A percentile compares a stretch with the other conserved stretches of the same genome.
Conservation (phyloP, 148 eudicot genomes). For the Amaranthus hypochondriacus region DNA sequence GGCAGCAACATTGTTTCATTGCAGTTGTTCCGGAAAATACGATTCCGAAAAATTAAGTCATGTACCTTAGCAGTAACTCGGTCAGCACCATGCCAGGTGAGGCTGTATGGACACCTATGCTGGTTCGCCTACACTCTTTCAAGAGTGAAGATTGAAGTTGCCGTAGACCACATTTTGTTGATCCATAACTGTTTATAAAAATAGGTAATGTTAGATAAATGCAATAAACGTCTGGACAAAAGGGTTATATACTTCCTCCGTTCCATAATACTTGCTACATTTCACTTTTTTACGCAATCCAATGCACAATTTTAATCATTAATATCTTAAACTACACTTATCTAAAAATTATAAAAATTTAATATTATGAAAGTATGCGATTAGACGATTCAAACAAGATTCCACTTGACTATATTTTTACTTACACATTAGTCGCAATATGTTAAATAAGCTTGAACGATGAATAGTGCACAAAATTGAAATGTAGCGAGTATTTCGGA, state of each 20-base stretch:
- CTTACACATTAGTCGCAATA: too few species aligned
- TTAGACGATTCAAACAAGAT: too few species aligned
- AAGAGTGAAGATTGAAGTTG: slow-evolving; percentile 90
- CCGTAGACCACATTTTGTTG: slow-evolving; percentile 94
- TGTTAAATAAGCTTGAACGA: too few species aligned
- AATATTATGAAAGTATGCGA: too few species aligned
- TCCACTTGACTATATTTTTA: too few species aligned
- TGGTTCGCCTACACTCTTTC: slow-evolving; percentile 64
- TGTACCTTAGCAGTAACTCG: slow-evolving; percentile 81
- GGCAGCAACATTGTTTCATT: background rate
- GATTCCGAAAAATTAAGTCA: background rate
- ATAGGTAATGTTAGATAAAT: slow-evolving; percentile 12
- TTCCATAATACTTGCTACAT: too few species aligned
- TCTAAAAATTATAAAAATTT: too few species aligned
- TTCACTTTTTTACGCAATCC: too few species aligned
- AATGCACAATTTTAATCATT: too few species aligned
- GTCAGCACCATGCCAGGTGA: slow-evolving; percentile 99
- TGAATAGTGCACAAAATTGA: too few species aligned
- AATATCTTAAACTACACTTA: too few species aligned
- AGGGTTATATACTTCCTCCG: background rate
- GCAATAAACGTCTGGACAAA: background rate
- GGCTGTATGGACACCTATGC: slow-evolving; percentile 90
- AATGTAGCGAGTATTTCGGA: too few species aligned
- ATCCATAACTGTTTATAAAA: slow-evolving; percentile 66
- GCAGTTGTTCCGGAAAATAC: background rate